These are phyloP conservation scores for Phytomonas sp. DNA, from an alignment of 208 protist species.

Conservation along the genomic window DNA sequence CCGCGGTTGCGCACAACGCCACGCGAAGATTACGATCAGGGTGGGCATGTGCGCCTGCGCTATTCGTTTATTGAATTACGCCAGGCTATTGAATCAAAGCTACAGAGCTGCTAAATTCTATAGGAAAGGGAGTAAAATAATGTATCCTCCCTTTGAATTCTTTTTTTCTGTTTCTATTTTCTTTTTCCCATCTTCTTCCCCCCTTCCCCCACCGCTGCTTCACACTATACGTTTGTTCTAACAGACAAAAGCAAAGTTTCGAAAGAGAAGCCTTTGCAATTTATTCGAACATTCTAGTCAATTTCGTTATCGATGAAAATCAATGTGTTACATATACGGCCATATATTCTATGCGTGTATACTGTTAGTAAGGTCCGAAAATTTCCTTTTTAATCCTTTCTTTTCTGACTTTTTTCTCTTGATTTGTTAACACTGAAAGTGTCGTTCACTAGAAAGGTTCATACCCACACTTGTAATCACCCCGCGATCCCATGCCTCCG, in stretches of 20 bases:
- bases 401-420: constrained; percentile 9
- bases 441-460: not conserved
- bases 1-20: too few relatives aligned
- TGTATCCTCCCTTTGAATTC: constrained; percentile 9
- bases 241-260: not conserved
- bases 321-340: not conserved
- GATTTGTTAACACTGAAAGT: not conserved
- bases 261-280: not conserved
- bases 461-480: constrained; percentile 6
- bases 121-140: not conserved
- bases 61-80: not conserved
- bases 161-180: constrained; percentile 16
- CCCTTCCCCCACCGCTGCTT: not conserved
- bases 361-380: not conserved
- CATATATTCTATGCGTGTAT: not conserved
- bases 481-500: constrained; percentile 34
- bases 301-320: not conserved
- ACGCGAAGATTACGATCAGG: too few relatives aligned
- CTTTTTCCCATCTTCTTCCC: not conserved
- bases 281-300: not conserved
- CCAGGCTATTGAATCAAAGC: constrained; percentile 4
- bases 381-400: not conserved
- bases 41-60: not conserved
- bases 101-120: not conserved
- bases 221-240: not conserved